These are phyloP conservation scores for Fusarium setosum DNA, from an alignment of 2,329 filamentous ascomycete species.

Conservation along the genomic window DNA sequence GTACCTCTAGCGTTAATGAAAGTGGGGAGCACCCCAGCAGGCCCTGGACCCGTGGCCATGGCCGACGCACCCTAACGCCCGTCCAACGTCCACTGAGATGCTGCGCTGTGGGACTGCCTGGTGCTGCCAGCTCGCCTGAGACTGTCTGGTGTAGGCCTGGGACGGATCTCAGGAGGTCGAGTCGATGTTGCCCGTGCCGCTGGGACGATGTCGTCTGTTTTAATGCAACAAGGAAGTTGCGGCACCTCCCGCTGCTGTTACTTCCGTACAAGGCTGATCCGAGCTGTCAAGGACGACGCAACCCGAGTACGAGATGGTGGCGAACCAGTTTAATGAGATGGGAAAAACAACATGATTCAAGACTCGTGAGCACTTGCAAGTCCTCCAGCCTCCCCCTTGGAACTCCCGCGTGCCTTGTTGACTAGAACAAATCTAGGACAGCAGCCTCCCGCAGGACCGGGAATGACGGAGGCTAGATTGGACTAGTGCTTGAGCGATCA, in stretches of 20 bases:
- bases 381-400: not conserved
- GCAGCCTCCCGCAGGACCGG: conserved; percentile 11
- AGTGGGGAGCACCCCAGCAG: conserved; percentile 20
- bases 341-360: conserved; percentile 27
- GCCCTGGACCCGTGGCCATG: conserved; percentile 10
- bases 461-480: conserved; percentile 4
- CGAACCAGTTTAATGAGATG: conserved; percentile 35
- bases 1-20: conserved; percentile 22
- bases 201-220: conserved; percentile 13
- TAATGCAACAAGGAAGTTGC: conserved; percentile 23
- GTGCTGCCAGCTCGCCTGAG: not conserved
- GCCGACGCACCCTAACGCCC: conserved; percentile 18
- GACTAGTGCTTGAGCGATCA: not conserved
- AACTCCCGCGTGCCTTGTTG: conserved; percentile 1
- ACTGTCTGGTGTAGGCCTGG: not conserved
- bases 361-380: conserved; percentile 15
- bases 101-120: not conserved
- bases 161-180: not conserved
- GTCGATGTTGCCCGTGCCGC: conserved; percentile 3
- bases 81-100: conserved; percentile 5
- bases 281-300: conserved; percentile 15
- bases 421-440: conserved; percentile 18
- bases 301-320: conserved; percentile 36
- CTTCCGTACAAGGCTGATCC: conserved; percentile 20
- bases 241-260: too few relatives aligned